These are phyloP conservation scores for Penicillium lividum DNA, from an alignment of 495 filamentous ascomycete species.

Conservation along the genomic window DNA sequence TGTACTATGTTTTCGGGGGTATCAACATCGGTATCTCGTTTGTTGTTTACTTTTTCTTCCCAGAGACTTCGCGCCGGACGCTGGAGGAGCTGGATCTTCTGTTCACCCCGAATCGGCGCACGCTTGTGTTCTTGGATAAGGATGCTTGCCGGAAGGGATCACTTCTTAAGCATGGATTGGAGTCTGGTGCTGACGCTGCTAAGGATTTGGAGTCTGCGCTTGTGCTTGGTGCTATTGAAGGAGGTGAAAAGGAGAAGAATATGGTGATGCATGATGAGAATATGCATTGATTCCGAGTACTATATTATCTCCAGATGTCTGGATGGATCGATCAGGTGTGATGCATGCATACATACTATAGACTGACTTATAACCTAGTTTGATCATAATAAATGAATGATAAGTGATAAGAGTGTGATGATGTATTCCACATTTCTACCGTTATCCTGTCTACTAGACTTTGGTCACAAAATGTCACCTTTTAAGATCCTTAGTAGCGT, in stretches of 20 bases:
- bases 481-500: too few relatives aligned
- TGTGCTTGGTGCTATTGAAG: background rate
- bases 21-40: slow-evolving; percentile 5
- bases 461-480: too few relatives aligned
- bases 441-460: too few relatives aligned
- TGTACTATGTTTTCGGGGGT: slow-evolving; percentile 1
- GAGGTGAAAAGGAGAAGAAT: background rate
- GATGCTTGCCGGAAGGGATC: slow-evolving; percentile 3
- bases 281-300: background rate
- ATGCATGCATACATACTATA: too few relatives aligned
- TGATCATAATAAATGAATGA: too few relatives aligned
- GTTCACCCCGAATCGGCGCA: background rate
- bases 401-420: too few relatives aligned
- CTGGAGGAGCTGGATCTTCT: slow-evolving; percentile 4
- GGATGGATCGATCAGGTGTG: too few relatives aligned
- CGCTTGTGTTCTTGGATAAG: slow-evolving; percentile 2
- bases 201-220: background rate
- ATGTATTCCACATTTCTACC: too few relatives aligned
- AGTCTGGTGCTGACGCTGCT: background rate
- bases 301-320: too few relatives aligned
- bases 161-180: slow-evolving; percentile 1
- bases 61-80: slow-evolving; percentile 3
- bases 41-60: slow-evolving; percentile 1
- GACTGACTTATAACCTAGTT: too few relatives aligned
- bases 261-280: background rate